These are phyloP conservation scores for Talaromyces sp. DNA, from an alignment of 2,329 filamentous ascomycete species.

Conservation along the genomic window DNA sequence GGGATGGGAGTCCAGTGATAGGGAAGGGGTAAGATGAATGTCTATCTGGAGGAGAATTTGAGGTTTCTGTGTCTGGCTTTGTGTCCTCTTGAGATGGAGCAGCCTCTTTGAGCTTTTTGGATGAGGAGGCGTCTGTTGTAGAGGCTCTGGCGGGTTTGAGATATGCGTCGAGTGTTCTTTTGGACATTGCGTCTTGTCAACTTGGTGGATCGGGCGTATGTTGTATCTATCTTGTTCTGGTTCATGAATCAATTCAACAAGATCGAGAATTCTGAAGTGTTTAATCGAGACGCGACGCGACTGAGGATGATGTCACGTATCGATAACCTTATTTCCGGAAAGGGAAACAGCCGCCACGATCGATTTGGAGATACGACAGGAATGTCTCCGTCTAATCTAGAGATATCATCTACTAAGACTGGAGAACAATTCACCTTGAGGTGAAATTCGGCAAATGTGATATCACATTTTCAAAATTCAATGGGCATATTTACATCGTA, in stretches of 20 bases:
- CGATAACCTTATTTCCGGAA: neutral
- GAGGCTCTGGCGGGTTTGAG: conserved; percentile 51
- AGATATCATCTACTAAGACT: neutral
- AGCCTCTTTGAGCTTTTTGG: conserved; percentile 32
- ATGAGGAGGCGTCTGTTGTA: conserved; percentile 37
- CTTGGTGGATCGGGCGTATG: neutral
- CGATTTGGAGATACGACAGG: neutral
- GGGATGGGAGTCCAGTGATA: conserved; percentile 47
- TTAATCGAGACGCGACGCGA: neutral
- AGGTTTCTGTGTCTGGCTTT: neutral
- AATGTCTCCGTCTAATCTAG: neutral
- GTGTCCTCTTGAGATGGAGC: neutral
- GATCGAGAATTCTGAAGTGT: neutral
- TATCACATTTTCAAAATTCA: neutral
- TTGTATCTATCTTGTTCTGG: neutral
- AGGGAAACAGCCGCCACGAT: neutral
- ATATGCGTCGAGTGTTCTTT: conserved; percentile 67
- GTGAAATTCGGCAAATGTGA: neutral
- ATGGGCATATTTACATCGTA: neutral
- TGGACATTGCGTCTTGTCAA: conserved; percentile 34
- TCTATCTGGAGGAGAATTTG: conserved; percentile 27
- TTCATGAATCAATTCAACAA: neutral
- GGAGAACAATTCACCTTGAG: neutral
- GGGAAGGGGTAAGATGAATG: conserved; percentile 55
- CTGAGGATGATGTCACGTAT: conserved; percentile 6